phyloP scores from a whole-genome alignment of 2,329 filamentous ascomycete genomes.

The Clarireedia sp. region DNA sequence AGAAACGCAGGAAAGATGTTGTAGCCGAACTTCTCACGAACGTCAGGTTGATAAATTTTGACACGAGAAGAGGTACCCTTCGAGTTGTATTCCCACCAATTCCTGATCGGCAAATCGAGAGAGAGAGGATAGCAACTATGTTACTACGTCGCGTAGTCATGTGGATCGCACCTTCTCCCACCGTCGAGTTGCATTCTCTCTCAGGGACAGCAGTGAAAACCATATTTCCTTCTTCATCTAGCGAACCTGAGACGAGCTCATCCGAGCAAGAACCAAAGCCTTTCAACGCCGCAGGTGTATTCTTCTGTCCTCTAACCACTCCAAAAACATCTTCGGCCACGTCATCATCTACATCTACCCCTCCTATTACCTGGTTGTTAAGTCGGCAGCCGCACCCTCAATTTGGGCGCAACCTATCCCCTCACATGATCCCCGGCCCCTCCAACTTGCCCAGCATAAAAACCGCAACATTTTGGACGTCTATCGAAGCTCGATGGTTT shows the following conservation, averaged over 20 bases:
- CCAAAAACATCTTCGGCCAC: background rate
- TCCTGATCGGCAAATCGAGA: background rate
- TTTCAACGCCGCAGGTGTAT: background rate
- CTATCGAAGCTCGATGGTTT: conserved; percentile 16
- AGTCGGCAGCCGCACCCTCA: too few species aligned
- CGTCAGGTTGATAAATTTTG: conserved; percentile 32
- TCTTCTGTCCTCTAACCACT: conserved; percentile 19
- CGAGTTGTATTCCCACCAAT: conserved; percentile 14
- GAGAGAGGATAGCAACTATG: conserved; percentile 31
- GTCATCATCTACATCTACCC: background rate
- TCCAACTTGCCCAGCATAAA: conserved; percentile 4
- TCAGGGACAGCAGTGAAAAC: background rate
- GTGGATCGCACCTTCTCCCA: conserved; percentile 39
- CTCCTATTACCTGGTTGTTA: conserved; percentile 27
- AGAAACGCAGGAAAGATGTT: conserved; percentile 38
- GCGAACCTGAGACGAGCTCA: background rate
- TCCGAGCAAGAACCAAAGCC: conserved; percentile 18
- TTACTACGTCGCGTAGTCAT: conserved; percentile 41
- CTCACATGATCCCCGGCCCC: background rate
- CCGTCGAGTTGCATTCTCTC: conserved; percentile 36
- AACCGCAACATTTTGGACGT: too few species aligned
- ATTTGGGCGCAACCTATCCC: too few species aligned
- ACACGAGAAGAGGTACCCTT: conserved; percentile 30
- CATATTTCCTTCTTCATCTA: background rate
- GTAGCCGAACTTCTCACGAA: conserved; percentile 47